Percentiles rank a stretch among this genome's conserved stretches.
These are phyloP conservation scores for Coprinellus micaceus DNA, from an alignment of 768 basidiomycete species.

Conservation along the genomic window DNA sequence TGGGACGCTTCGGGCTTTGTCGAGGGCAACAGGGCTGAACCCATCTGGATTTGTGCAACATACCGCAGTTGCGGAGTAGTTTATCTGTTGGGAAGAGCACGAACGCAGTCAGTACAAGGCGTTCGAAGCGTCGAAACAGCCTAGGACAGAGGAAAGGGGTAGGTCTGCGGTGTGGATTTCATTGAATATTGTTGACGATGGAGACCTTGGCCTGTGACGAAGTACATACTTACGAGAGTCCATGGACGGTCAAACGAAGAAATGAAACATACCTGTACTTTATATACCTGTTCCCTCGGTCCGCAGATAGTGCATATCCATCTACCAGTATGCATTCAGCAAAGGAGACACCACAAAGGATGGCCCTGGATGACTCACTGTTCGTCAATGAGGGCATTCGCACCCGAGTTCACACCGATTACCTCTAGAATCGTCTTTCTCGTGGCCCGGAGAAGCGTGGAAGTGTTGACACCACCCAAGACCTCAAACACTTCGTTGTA, in stretches of 20 bases:
- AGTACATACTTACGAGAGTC: no score
- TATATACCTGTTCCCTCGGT: background rate
- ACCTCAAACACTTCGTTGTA: constrained; percentile 1
- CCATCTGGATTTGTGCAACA: background rate
- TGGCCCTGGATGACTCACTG: background rate
- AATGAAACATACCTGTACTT: background rate
- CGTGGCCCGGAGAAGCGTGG: background rate
- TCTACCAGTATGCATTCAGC: background rate
- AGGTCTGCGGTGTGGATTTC: background rate
- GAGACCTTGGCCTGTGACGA: background rate
- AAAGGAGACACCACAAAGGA: background rate
- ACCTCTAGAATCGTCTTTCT: background rate
- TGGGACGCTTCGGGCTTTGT: background rate
- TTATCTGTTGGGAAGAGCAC: background rate
- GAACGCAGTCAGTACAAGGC: no score
- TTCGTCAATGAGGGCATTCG: constrained; percentile 2
- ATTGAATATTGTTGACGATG: no score
- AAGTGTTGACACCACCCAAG: background rate
- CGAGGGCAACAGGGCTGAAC: background rate
- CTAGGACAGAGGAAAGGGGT: background rate
- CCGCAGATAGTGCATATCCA: constrained; percentile 2
- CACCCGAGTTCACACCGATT: background rate
- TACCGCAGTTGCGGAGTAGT: constrained; percentile 1
- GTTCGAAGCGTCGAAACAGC: background rate
- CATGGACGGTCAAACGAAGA: no score